Evolutionary conservation across 2,329 filamentous ascomycete genomes (phyloP), one percentile per base, ranked within the genome.

Genomic region (Onygenales sp.): DNA sequence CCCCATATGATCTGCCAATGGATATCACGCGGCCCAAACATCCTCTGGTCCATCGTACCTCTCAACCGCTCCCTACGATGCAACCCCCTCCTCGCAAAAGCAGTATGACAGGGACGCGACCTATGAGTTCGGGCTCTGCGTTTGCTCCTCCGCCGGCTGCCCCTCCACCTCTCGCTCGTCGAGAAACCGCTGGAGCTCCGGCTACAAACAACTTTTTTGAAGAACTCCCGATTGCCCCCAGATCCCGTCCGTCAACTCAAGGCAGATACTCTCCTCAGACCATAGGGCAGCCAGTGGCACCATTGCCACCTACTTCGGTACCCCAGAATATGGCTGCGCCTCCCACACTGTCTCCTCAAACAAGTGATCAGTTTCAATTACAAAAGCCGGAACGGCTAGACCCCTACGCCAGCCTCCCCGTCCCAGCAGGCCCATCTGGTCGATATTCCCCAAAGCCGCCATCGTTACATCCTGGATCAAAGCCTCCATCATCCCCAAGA

Each of bases 1-100:
- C 92, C 17, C 93, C 93, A 0, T 98, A 96, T 63, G 94, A 98
- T 71, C 77, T 98, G 17, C 93, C 93, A 3, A 88, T 93, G 70
- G 92, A 96, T 52, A 80, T 98, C 33, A 80, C 77, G 31, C 67
- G 69, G 31, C 71, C 86, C 54, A 80, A 80, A 51, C 70, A 79
- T 43, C 72, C 75, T 5, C 73, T 73, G 53, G 65, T 71, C 48
- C 64, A 71, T 37, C 61, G 59, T 52, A 61, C 69, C 49, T 57
- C 61, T 49, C 71, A 77, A 34, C 64, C 73, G 40, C 64, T 72
- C 37, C 68, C 71, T 32, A 67, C 63, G 13, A 66, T 71, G 14
- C 75, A 77, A 11, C 73, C 77, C 37, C 81, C 82, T 4, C 79
- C 79, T 11, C 76, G 86, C 60, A 87, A 77, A 60, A 81, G 78